These are phyloP conservation scores for Cadophora sp. DNA, from an alignment of 2,329 filamentous ascomycete genomes.

Conservation along the genomic window DNA sequence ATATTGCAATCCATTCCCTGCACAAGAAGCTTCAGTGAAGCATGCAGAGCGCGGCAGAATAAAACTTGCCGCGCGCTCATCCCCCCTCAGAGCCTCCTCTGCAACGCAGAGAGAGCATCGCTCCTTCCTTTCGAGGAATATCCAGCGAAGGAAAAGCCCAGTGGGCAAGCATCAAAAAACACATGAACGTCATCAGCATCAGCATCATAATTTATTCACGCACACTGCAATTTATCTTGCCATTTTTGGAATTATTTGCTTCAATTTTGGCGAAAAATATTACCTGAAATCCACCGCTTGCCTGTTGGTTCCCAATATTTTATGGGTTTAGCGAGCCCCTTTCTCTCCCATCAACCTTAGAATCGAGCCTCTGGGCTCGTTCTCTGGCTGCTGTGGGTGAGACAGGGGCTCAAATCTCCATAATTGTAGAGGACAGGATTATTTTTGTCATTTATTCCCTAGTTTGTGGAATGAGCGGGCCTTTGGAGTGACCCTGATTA, in stretches of 20 bases:
- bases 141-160: background rate
- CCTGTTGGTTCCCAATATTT: background rate
- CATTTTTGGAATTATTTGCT: background rate
- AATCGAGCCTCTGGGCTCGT: background rate
- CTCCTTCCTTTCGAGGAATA: constrained; percentile 4
- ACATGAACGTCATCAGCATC: constrained; percentile 6
- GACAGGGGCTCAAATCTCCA: background rate
- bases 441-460: background rate
- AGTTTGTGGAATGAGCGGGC: background rate
- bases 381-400: background rate
- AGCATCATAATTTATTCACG: background rate
- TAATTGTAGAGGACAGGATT: constrained; percentile 1
- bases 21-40: constrained; percentile 9
- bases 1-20: background rate
- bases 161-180: background rate
- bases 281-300: background rate
- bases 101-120: background rate
- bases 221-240: constrained; percentile 1
- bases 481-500: background rate
- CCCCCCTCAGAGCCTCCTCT: background rate
- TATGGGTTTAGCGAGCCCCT: background rate
- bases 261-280: background rate
- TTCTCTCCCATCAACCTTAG: background rate
- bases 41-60: background rate
- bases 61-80: background rate